A percentile compares a stretch with the other conserved stretches of the same genome.
These are phyloP conservation scores for Exophiala alcalophila DNA, from an alignment of 2,329 filamentous ascomycete genomes.

Conservation along the genomic window DNA sequence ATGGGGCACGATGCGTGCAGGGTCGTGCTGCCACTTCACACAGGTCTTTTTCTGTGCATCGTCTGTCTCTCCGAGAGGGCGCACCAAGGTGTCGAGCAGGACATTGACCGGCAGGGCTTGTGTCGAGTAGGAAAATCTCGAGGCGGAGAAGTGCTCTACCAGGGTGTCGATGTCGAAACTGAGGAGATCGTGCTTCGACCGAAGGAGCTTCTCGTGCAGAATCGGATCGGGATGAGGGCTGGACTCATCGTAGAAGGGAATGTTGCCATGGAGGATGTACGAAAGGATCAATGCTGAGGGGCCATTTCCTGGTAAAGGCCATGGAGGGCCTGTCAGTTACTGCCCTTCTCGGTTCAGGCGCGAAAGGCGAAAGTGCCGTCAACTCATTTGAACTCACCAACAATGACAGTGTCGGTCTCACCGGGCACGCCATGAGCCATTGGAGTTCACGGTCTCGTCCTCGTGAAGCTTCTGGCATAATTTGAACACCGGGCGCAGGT, in stretches of 20 bases:
- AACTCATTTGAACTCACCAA: constrained; percentile 33
- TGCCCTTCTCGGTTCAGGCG: neutral
- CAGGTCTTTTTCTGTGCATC: constrained; percentile 50
- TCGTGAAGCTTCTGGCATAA: constrained; percentile 20
- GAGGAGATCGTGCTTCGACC: constrained; percentile 45
- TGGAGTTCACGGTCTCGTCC: constrained; percentile 16
- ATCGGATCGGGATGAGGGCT: constrained; percentile 56
- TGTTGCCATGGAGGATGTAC: constrained; percentile 60
- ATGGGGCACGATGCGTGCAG: constrained; percentile 52
- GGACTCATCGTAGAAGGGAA: constrained; percentile 53
- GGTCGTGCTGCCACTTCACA: constrained; percentile 53
- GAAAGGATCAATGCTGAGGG: constrained; percentile 61
- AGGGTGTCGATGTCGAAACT: constrained; percentile 47
- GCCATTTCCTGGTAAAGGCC: constrained; percentile 53
- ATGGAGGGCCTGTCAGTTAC: constrained; percentile 7
- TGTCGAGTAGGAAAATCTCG: constrained; percentile 59
- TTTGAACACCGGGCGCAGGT: too few species aligned
- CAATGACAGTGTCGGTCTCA: constrained; percentile 34
- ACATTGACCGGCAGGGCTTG: constrained; percentile 61
- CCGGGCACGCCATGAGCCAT: constrained; percentile 28
- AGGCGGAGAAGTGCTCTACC: constrained; percentile 57
- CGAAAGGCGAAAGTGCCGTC: too few species aligned
- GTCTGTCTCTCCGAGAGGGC: constrained; percentile 58
- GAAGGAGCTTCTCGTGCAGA: constrained; percentile 54
- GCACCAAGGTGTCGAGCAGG: constrained; percentile 57